Base-by-base conservation (phyloP, 345 rosid species). In the Bruguiera parviflora region DNA sequence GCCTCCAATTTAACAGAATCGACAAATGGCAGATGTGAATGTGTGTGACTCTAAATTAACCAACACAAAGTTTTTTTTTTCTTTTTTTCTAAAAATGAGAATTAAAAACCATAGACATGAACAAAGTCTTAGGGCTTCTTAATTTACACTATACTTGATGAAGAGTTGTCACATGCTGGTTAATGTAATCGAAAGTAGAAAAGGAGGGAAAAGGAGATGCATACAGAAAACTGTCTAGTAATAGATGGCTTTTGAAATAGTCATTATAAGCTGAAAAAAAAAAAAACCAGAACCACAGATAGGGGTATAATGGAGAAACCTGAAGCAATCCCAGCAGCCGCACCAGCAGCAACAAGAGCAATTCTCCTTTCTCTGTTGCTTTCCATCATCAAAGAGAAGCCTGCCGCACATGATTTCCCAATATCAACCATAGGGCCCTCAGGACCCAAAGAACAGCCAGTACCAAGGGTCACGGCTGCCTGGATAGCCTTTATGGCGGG, bases 351-450 rank as follows among this genome's bases (percentile, higher is more conserved):
- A 55, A 93, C 84, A 71, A 95, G 97, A 76, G 97, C 95, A 58
- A 86, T 95, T 75, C 85, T 89, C 78, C 96, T 87, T 70, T 95
- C 99, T 83, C 99, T 85, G 78, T 95, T 95, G 79, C 86, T 92
- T 80, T 92, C 97, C 97, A 95, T 95, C 93, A 92, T 84, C 20
- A 90, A 79, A 8, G 97, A 86, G 78, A 95, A 83, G 18, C 97
- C 99, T 51, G 87, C 83, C 58, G 99, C 99, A 78, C 96, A 92
- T 0, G 97, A 95, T 80, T 89, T 95, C 61, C 99, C 99, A 70
- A 95, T 95, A 74, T 95, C 99, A 21, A 95, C 99, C 66, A 95
- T 95, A 65, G 97, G 99, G 67, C 99, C 97, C 76, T 95, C 97
- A 21, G 99, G 97, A 75, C 97, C 97, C 76, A 95, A 83, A 64